Base-by-base conservation (phyloP, 2,329 filamentous ascomycete genomes). In the Colletotrichum cuscutae region DNA sequence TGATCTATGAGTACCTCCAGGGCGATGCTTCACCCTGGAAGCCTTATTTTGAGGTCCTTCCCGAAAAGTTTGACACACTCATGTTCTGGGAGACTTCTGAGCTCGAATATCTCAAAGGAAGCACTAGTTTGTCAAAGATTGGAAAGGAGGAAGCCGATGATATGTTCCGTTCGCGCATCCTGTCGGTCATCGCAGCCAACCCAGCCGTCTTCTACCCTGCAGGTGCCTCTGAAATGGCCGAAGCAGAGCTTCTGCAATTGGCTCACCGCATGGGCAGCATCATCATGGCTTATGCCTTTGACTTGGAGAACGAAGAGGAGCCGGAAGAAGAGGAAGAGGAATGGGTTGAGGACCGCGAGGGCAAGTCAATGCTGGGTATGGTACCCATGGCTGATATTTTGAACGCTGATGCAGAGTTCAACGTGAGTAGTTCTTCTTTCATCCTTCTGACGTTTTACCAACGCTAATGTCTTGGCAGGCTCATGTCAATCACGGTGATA, bases 271-370 rank as follows among this genome's bases (percentile, higher is more conserved):
- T 97, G 92, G 95, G 94, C 1, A 95, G 93, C 73, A 91, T 93
- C 19, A 96, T 98, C 76, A 97, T 98, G 95, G 93, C 95, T 0
- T 98, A 97, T 79, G 95, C 95, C 0, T 98, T 98, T 79, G 95
- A 98, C 76, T 88, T 97, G 7, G 89, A 90, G 60, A 86, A 85
- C 8, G 80, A 84, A 0, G 88, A 90, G 26, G 86, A 91, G 5
- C 86, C 89, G 0, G 89, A 90, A 19, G 86, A 89, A 3, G 89
- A 91, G 2, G 89, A 91, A 13, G 84, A 89, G 7, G 90, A 91
- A 28, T 93, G 92, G 85, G 86, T 92, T 1, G 90, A 92, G 69
- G 91, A 93, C 68, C 86, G 87, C 63, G 86, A 91, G 3, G 86
- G 85, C 9, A 86, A 86, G 75, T 83, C 85, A 0, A 83, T 88